These are phyloP conservation scores for Fusarium sp. DNA, from an alignment of 2,329 filamentous ascomycete genomes.

Conservation along the genomic window DNA sequence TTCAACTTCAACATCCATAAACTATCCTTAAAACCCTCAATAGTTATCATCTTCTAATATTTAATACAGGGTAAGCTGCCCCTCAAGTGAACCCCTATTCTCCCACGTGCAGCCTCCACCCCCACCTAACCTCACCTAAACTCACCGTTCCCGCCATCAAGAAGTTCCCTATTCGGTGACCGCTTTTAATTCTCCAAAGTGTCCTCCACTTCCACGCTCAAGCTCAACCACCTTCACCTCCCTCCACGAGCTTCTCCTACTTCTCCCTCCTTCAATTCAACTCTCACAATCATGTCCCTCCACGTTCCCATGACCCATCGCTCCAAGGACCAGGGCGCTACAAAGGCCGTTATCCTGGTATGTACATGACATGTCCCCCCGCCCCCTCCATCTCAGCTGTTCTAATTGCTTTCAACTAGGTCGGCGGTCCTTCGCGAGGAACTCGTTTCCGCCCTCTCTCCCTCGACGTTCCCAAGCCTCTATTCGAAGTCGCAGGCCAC, in stretches of 20 bases:
- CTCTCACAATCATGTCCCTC: slow-evolving; percentile 59
- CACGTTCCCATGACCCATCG: slow-evolving; percentile 65
- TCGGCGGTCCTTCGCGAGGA: slow-evolving; percentile 93
- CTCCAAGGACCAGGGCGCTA: slow-evolving; percentile 68
- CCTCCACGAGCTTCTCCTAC: slow-evolving; percentile 13
- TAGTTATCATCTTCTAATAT: neutral
- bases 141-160: slow-evolving; percentile 16
- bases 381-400: neutral
- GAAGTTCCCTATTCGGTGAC: slow-evolving; percentile 37
- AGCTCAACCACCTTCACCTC: slow-evolving; percentile 29
- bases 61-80: slow-evolving; percentile 29
- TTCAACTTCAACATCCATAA: no score
- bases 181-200: slow-evolving; percentile 39
- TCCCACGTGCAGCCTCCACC: slow-evolving; percentile 30
- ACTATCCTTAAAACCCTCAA: neutral
- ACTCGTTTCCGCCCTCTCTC: slow-evolving; percentile 95
- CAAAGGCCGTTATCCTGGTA: slow-evolving; percentile 96
- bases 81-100: slow-evolving; percentile 25
- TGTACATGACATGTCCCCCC: slow-evolving; percentile 31
- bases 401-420: slow-evolving; percentile 66
- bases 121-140: neutral
- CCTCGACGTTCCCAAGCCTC: slow-evolving; percentile 96
- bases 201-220: slow-evolving; percentile 28
- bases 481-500: slow-evolving; percentile 98
- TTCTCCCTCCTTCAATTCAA: neutral